Conservation (phyloP, 305 asterid species). For the Caryopteris hybrid region DNA sequence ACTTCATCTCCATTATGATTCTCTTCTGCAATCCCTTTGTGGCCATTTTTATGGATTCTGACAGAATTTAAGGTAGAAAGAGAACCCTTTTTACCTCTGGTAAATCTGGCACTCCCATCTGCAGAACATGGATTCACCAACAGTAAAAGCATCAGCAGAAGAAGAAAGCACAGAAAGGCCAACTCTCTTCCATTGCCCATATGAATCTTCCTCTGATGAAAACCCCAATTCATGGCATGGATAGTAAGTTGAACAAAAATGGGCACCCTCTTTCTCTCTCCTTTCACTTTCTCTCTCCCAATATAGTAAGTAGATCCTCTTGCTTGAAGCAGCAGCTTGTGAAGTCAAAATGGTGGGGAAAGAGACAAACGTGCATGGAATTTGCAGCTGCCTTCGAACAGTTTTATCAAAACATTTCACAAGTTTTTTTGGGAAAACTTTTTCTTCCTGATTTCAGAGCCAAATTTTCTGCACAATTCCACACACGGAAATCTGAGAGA, state of each 20-base stretch:
- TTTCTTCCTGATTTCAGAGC: conserved; percentile 56
- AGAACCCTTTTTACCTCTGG: conserved; percentile 20
- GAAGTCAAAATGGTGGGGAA: conserved; percentile 40
- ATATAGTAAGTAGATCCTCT: too few relatives aligned
- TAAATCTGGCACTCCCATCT: conserved; percentile 28
- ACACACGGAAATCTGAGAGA: conserved; percentile 21
- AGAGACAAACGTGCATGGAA: conserved; percentile 45
- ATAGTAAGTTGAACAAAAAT: background rate
- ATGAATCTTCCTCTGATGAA: conserved; percentile 19
- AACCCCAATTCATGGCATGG: conserved; percentile 38
- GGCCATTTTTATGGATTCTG: conserved; percentile 15
- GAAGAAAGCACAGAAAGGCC: conserved; percentile 28
- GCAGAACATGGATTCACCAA: conserved; percentile 45
- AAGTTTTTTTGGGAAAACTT: conserved; percentile 17
- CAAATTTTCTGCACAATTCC: conserved; percentile 40
- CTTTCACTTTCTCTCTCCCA: conserved; percentile 11
- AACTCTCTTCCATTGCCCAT: conserved; percentile 40
- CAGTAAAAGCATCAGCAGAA: conserved; percentile 37
- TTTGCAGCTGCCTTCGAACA: conserved; percentile 42
- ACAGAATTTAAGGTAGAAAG: conserved; percentile 13
- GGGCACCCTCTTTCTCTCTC: background rate
- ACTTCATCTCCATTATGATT: conserved; percentile 22
- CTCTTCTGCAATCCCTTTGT: conserved; percentile 14
- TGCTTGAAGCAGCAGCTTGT: conserved; percentile 18
- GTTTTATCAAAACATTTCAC: conserved; percentile 3